Evolutionary conservation across 768 basidiomycete genomes (phyloP).

Genomic region (Mycena vitilis): DNA sequence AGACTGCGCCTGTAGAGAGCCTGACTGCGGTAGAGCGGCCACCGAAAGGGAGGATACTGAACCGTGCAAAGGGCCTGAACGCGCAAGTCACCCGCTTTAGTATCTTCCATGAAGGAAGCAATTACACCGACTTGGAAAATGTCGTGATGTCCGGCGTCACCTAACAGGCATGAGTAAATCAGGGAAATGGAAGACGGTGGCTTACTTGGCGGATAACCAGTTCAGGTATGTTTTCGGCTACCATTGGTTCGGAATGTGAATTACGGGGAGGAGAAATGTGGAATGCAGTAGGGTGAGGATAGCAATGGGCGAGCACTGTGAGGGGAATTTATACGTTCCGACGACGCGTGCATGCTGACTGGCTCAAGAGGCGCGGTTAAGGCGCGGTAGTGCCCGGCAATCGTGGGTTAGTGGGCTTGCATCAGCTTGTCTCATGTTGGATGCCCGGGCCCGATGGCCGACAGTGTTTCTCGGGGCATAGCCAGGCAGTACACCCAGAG

Average conservation of each 20-base stretch:
- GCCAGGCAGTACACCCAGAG: too few relatives aligned
- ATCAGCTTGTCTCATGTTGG: too few relatives aligned
- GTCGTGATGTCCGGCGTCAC: constrained; percentile 30
- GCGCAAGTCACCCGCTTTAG: background rate
- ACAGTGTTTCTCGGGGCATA: too few relatives aligned
- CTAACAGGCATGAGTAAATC: background rate
- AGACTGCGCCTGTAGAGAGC: constrained; percentile 75
- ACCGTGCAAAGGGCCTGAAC: constrained; percentile 74
- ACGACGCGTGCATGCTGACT: background rate
- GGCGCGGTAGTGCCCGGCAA: too few relatives aligned
- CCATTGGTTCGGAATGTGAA: constrained; percentile 17
- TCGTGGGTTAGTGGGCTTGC: too few relatives aligned
- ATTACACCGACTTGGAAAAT: constrained; percentile 29
- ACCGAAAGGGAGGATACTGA: constrained; percentile 78
- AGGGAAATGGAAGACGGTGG: background rate
- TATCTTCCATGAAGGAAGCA: constrained; percentile 15
- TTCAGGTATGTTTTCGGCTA: constrained; percentile 26
- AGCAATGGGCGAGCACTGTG: too few relatives aligned
- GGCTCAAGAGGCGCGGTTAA: background rate
- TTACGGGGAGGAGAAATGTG: background rate
- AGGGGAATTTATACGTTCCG: background rate
- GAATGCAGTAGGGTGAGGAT: background rate
- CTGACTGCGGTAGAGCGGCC: constrained; percentile 87
- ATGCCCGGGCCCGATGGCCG: too few relatives aligned
- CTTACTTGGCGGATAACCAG: constrained; percentile 33